phyloP scores from a whole-genome alignment of 1,284 basidiomycete genomes.

The Lignosus rhinocerotis region DNA sequence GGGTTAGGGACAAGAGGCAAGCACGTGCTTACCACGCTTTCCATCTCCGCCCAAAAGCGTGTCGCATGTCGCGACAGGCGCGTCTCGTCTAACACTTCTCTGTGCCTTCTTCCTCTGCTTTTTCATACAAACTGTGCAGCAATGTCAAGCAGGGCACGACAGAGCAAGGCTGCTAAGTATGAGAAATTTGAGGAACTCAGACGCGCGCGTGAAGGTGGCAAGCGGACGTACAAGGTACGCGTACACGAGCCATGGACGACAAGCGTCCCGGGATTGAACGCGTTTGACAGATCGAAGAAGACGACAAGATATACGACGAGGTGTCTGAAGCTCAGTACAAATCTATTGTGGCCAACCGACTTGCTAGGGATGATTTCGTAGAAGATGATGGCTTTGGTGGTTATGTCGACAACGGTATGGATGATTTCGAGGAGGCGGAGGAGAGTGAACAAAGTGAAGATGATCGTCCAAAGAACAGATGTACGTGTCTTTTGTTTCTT shows the following conservation, averaged over 20 bases:
- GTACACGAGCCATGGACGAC: conserved; percentile 1
- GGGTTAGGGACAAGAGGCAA: conserved; percentile 11
- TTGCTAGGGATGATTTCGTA: conserved; percentile 94
- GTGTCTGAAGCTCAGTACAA: conserved; percentile 92
- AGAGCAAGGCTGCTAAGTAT: conserved; percentile 32
- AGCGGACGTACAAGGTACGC: conserved; percentile 37
- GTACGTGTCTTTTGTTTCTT: conserved; percentile 34
- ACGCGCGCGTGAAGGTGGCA: conserved; percentile 39
- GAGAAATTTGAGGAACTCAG: conserved; percentile 37
- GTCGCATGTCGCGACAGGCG: conserved; percentile 26
- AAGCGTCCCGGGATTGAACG: background rate
- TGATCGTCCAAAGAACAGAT: conserved; percentile 31
- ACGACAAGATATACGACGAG: conserved; percentile 85
- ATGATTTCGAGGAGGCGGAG: conserved; percentile 77
- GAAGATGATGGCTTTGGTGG: conserved; percentile 92
- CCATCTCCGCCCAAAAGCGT: conserved; percentile 40
- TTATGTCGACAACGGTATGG: conserved; percentile 96
- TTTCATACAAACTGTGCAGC: background rate
- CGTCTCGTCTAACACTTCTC: conserved; percentile 15
- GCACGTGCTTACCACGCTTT: conserved; percentile 35
- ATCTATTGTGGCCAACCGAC: conserved; percentile 79
- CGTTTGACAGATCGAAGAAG: conserved; percentile 47
- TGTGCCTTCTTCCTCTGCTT: background rate
- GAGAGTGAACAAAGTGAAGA: conserved; percentile 45
- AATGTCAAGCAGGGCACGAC: conserved; percentile 19